Evolutionary conservation across 306 rosid species (phyloP), one percentile per base, ranked within the genome.

Genomic region (Castanea mollissima): DNA sequence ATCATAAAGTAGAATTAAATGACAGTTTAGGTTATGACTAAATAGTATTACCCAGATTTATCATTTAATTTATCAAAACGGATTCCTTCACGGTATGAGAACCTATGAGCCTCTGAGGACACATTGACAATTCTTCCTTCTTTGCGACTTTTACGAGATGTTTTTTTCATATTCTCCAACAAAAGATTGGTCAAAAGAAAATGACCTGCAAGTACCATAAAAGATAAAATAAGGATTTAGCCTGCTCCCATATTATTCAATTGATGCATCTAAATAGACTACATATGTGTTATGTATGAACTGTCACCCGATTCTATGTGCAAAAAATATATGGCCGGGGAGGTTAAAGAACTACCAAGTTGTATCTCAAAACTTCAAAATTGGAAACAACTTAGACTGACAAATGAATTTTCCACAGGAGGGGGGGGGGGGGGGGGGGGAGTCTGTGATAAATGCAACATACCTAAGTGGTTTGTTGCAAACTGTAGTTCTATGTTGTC

Each of bases 101-200:
- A 79, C 5, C 76, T 84, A 82, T 95, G 99, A 83, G 91, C 97
- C 3, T 69, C 87, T 3, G 98, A 92, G 79, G 99, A 83, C 15
- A 95, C 88, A 68, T 77, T 95, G 52, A 95, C 82, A 75, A 95
- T 83, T 88, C 96, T 91, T 84, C 98, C 99, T 89, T 91, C 93
- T 76, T 69, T 91, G 54, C 82, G 79, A 60, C 91, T 87, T 86
- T 86, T 79, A 55, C 4, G 15, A 56, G 96, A 73, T 49, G 97
- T 95, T 88, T 87, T 89, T 86, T 89, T 92, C 96, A 93, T 90
- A 7, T 81, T 87, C 21, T 93, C 99, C 90, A 93, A 69, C 77
- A 95, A 82, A 79, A 95, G 96, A 79, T 90, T 78, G 74, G 98
- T 90, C 83, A 95, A 76, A 52, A 92, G 96, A 93, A 95, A 93